phyloP scores from a whole-genome alignment of 305 asterid species.

The Nicotiana rustica region DNA sequence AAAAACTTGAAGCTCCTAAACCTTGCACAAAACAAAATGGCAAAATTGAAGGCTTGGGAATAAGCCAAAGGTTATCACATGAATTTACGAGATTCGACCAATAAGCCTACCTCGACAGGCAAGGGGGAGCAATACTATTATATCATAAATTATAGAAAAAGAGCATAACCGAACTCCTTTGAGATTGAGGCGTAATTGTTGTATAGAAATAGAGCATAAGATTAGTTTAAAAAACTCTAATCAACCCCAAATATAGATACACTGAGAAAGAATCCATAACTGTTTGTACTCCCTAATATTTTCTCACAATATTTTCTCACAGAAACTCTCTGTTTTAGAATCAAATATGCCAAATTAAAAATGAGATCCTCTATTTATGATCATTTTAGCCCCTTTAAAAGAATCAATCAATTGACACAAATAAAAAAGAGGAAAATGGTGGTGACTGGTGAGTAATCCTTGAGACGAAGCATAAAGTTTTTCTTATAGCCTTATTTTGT shows the following conservation, averaged over 20 bases:
- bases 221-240: background rate
- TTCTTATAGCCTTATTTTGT: background rate
- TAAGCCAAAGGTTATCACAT: background rate
- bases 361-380: background rate
- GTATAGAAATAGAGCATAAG: background rate
- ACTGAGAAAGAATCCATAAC: background rate
- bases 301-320: background rate
- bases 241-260: background rate
- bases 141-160: background rate
- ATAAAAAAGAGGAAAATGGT: background rate
- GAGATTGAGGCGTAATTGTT: background rate
- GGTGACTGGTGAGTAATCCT: background rate
- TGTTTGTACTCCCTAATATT: background rate
- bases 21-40: background rate
- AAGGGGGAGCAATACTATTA: background rate
- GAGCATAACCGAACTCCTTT: background rate
- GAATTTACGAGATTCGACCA: background rate
- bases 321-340: background rate
- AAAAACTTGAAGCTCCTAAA: background rate
- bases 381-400: background rate
- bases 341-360: background rate
- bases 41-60: background rate
- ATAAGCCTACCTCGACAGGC: slow-evolving; percentile 1
- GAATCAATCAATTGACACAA: background rate
- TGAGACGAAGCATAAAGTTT: background rate